Evolutionary conservation across 192 early-diverging fungal species (phyloP), one percentile per base, ranked within the genome.

Genomic region (Paraglomus brasilianum): DNA sequence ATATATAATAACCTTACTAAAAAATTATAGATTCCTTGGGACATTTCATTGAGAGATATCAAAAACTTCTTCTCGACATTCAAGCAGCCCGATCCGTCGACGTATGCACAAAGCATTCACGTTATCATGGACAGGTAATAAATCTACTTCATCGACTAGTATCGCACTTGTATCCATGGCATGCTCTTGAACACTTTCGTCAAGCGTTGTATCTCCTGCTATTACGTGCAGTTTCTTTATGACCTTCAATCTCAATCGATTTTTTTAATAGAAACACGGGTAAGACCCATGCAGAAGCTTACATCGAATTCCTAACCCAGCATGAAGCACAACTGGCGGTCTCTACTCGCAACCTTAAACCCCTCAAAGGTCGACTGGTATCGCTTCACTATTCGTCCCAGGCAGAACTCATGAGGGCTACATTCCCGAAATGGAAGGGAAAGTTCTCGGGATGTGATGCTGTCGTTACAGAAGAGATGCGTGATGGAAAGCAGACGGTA

Each of bases 281-380:
- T 10, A 90, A 91, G 65, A 91, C 88, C 0, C 79, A 83, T 55
- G 83, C 85, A 45, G 86, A 89, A 60, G 83, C 82, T 2, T 92
- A 82, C 75, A 71, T 91, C 39, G 89, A 91, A 68, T 80, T 92
- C 40, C 59, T 80, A 6, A 84, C 77, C 3, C 46, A 62, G 8
- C 73, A 57, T 7, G 84, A 91, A 39, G 81, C 88, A 13, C 75
- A 77, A 42, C 74, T 66, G 36, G 86, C 87, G 0, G 74, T 89
- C 8, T 80, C 87, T 10, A 66, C 79, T n/a, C 72, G 78, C n/a
- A 81, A 80, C 48, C 70, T 85, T 58, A 81, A 80, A 22, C 75
- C 86, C 11, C 71, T 91, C 1, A 87, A 87, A 51, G 90, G 88
- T 22, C 76, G 89, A 36, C 51, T 83, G 38, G 83, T 91, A 8